phyloP scores from a whole-genome alignment of 768 basidiomycete species.

The Pulveroboletus sp. region DNA sequence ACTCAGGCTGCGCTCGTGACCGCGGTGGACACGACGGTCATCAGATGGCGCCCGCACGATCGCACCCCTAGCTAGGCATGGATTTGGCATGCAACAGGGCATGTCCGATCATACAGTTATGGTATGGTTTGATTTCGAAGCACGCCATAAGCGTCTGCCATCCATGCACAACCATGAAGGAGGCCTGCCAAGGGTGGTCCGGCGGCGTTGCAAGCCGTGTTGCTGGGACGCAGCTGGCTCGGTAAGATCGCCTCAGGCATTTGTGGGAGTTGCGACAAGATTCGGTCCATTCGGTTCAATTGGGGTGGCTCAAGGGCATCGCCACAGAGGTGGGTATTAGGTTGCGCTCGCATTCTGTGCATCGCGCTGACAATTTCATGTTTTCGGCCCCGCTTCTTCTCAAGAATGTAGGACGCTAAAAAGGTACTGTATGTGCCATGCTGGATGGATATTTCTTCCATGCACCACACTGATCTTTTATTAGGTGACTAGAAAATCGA shows the following conservation, averaged over 20 bases:
- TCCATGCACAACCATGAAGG: constrained; percentile 37
- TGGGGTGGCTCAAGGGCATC: constrained; percentile 56
- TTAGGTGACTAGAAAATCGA: constrained; percentile 75
- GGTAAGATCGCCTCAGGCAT: constrained; percentile 37
- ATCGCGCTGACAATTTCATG: not conserved
- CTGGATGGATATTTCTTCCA: no score
- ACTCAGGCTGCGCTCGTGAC: constrained; percentile 44
- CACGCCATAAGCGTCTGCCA: constrained; percentile 26
- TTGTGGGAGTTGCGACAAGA: constrained; percentile 45
- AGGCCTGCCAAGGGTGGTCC: constrained; percentile 30
- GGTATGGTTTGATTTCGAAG: constrained; percentile 29
- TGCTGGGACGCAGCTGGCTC: constrained; percentile 39
- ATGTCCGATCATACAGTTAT: constrained; percentile 49
- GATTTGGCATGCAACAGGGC: constrained; percentile 40
- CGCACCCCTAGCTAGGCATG: constrained; percentile 36
- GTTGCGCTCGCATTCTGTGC: not conserved
- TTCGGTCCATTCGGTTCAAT: constrained; percentile 40
- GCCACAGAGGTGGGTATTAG: constrained; percentile 6
- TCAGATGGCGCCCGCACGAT: constrained; percentile 48
- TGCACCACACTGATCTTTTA: not conserved
- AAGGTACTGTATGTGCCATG: constrained; percentile 51
- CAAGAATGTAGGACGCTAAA: constrained; percentile 39
- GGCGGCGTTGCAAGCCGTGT: constrained; percentile 22
- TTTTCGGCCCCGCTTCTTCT: not conserved
- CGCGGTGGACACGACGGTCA: constrained; percentile 41